Evolutionary conservation across 441 rosid species (phyloP), one percentile per base, ranked within the genome.

Genomic region (Jatropha multifida): DNA sequence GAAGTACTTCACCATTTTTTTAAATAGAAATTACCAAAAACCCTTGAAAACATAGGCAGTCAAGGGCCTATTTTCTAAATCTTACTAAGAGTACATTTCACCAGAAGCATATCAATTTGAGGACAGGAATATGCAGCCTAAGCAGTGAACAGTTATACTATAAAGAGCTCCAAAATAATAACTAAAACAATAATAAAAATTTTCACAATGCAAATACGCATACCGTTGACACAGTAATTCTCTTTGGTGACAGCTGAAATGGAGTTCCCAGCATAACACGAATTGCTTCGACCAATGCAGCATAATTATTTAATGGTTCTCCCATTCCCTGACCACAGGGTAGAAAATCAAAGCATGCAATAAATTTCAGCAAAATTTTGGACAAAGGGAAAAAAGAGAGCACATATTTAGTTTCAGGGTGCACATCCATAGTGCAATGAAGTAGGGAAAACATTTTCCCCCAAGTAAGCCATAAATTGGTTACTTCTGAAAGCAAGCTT

Each of bases 221-320:
- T 87, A 95, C 98, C 66, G 99, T 95, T 68, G 99, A 96, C 42
- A 96, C 92, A 12, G 98, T 96, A 56, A 96, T 89, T 84, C 86
- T 91, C 88, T 87, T 94, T 42, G 85, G 89, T 54, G 98, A 96
- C 70, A 96, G 76, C 80, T 88, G 93, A 86, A 96, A 96, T 4
- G 99, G 92, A 73, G 87, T 81, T 69, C 90, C 90, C 70, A 82
- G 82, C 97, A 94, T 92, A 72, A 76, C 88, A 48, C 85, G 90
- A 13, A 96, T 81, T 78, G 97, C 94, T 85, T 96, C 98, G 48
- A 94, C 99, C 76, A 96, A 78, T 10, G 92, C 89, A 73, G 85
- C 68, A 79, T 95, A 95, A 82, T 96, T 96, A 85, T 96, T 96
- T 80, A 96, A 83, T 20, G 99, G 99, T 68, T 96, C 99, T 61